Evolutionary conservation across 306 rosid species (phyloP), one percentile per base, ranked within the genome.

Genomic region (Dryas drummondii): DNA sequence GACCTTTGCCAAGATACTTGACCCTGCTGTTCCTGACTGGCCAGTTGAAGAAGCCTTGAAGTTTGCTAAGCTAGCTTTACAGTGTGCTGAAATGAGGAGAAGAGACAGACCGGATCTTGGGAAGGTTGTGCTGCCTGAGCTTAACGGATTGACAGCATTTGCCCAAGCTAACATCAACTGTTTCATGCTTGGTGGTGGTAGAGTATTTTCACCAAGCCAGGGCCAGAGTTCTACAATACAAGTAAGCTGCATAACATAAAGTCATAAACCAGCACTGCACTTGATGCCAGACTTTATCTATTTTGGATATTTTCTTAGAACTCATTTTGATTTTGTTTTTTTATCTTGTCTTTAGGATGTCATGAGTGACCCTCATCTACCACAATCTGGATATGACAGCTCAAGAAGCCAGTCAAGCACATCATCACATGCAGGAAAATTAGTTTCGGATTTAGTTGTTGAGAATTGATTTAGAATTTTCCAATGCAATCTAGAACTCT

Each of bases 31-130:
- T 52, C 66, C 81, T 26, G 93, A 90, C 52, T 88, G 96, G 93
- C 96, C 94, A 17, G 55, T 88, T 10, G 88, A 87, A 62, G 88
- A 91, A 19, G 86, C 98, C 16, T 52, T 90, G 32, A 75, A 59
- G 44, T 88, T 88, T 54, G 91, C 94, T 8, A 87, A 84, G 67
- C 81, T 91, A 48, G 79, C 93, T 19, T 83, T 94, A 54, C 83
- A 70, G 14, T 94, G 98, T 60, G 83, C 91, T 0, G 91, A 94
- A 53, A 85, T 91, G 93, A 88, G 93, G 78, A 72, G 82, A 59
- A 91, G 84, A 80, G 96, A 91, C 73, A 81, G 97, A 61, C 96
- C 94, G 9, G 91, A 94, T 73, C 94, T 91, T 56, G 96, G 85
- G 0, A 88, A 86, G 66, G 76, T 84, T 51, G 86, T 90, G 51